Evolutionary conservation across 345 rosid species (phyloP).

Genomic region (Erucastrum elatum): DNA sequence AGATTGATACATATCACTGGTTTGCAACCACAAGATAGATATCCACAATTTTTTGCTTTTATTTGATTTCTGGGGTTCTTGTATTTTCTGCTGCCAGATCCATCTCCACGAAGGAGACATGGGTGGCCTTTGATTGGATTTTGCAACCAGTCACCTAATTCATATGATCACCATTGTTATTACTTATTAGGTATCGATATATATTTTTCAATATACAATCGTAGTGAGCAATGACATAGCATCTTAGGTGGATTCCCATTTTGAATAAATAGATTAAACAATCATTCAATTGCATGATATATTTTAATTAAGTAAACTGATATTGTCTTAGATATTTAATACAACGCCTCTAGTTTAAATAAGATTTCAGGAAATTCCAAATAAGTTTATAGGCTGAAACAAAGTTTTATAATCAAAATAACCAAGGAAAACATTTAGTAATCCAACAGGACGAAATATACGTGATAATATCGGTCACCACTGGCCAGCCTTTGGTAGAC

Average conservation of each 20-base stretch:
- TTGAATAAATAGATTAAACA: not conserved
- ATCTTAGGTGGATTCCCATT: constrained; percentile 42
- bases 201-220: constrained; percentile 8
- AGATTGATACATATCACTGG: not conserved
- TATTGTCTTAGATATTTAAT: not conserved
- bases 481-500: constrained; percentile 19
- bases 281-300: not conserved
- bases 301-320: not conserved
- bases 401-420: constrained; percentile 2
- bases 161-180: constrained; percentile 20
- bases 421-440: not conserved
- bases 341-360: not conserved
- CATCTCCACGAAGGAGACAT: constrained; percentile 39
- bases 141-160: constrained; percentile 38
- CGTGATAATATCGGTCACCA: not conserved
- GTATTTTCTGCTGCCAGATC: constrained; percentile 35
- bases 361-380: constrained; percentile 16
- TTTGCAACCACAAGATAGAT: not conserved
- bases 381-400: constrained; percentile 26
- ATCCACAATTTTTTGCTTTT: constrained; percentile 25
- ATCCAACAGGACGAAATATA: not conserved
- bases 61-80: not conserved
- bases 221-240: constrained; percentile 41
- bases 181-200: constrained; percentile 2
- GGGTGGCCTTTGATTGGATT: constrained; percentile 37